Evolutionary conservation across 495 filamentous ascomycete genomes (phyloP).

Genomic region (Cenococcum geophilum): DNA sequence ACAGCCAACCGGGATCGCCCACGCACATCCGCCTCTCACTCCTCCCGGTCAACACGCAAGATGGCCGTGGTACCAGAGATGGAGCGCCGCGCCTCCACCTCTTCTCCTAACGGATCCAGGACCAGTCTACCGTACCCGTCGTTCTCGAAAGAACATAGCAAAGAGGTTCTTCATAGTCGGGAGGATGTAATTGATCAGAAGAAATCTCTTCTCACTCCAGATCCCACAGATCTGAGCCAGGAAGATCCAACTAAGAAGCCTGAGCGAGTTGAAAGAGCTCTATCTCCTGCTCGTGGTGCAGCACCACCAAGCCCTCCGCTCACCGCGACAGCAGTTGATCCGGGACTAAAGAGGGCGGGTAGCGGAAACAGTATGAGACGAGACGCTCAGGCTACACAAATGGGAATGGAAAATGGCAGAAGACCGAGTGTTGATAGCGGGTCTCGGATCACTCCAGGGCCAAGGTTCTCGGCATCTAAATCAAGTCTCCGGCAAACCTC

Average conservation of each 20-base stretch:
- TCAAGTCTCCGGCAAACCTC: slow-evolving; percentile 32
- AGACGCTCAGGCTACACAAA: slow-evolving; percentile 37
- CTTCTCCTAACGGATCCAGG: slow-evolving; percentile 37
- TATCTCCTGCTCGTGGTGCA: slow-evolving; percentile 1
- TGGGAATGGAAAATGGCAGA: slow-evolving; percentile 40
- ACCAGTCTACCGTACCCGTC: slow-evolving; percentile 72
- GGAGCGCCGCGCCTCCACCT: slow-evolving; percentile 34
- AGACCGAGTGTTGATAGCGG: slow-evolving; percentile 35
- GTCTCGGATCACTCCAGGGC: slow-evolving; percentile 20
- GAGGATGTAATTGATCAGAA: slow-evolving; percentile 48
- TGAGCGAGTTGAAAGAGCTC: neutral
- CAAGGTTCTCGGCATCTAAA: slow-evolving; percentile 35
- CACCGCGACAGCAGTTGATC: slow-evolving; percentile 52
- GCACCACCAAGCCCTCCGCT: slow-evolving; percentile 59
- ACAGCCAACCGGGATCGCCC: slow-evolving; percentile 13
- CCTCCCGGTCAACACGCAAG: slow-evolving; percentile 17
- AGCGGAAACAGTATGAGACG: slow-evolving; percentile 41
- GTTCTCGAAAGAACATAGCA: slow-evolving; percentile 87
- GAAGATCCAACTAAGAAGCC: slow-evolving; percentile 34
- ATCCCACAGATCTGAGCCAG: slow-evolving; percentile 65
- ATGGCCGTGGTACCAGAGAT: slow-evolving; percentile 39
- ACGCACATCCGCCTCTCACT: slow-evolving; percentile 16
- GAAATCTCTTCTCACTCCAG: slow-evolving; percentile 63
- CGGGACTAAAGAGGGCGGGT: slow-evolving; percentile 45
- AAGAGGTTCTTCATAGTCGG: slow-evolving; percentile 62